Conservation (phyloP, 83 land plant species). For the Thuja plicata region DNA sequence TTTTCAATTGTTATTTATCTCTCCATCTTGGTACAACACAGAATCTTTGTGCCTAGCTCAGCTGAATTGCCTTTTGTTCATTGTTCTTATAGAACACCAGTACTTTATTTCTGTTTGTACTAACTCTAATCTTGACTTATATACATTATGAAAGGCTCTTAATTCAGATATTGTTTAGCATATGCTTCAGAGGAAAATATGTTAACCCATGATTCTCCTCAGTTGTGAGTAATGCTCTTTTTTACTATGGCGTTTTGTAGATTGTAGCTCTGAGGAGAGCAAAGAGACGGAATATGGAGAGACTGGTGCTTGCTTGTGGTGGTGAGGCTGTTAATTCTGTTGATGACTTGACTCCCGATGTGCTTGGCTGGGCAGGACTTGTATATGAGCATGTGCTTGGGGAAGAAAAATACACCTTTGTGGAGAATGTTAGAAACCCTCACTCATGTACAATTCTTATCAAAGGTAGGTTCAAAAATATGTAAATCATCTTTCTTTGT, state of each 20-base stretch:
- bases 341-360: constrained; percentile 78
- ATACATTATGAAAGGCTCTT: not conserved
- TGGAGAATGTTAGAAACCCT: constrained; percentile 95
- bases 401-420: constrained; percentile 97
- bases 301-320: constrained; percentile 94
- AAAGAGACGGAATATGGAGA: constrained; percentile 98
- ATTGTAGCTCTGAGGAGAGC: constrained; percentile 95
- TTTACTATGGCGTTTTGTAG: constrained; percentile 32
- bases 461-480: constrained; percentile 49
- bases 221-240: not conserved
- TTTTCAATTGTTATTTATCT: not conserved
- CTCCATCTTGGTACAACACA: not conserved
- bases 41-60: not conserved
- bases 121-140: not conserved
- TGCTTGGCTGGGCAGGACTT: constrained; percentile 96
- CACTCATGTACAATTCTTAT: constrained; percentile 94
- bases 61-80: not conserved
- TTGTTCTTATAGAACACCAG: not conserved
- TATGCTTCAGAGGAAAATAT: not conserved
- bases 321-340: constrained; percentile 98
- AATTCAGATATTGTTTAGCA: not conserved
- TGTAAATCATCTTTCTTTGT: not conserved
- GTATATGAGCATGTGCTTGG: constrained; percentile 98
- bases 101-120: not conserved
- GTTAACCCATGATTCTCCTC: not conserved